phyloP scores from a whole-genome alignment of 805 yeast genomes.

The Tanozyma kutaoensis region DNA sequence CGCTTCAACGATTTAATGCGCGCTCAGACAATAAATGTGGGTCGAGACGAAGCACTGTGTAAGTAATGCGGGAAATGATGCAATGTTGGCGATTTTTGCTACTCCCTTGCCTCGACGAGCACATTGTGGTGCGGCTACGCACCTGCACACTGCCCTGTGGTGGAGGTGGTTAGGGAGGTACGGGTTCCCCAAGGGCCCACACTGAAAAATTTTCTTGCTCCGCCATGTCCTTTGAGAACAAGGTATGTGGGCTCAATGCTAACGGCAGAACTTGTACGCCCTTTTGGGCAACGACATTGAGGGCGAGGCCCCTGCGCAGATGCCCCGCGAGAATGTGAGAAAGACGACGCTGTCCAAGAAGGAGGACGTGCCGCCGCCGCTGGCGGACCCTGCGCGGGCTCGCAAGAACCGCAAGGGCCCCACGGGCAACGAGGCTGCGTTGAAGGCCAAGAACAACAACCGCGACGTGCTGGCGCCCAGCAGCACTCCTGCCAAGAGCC shows the following conservation, averaged over 20 bases:
- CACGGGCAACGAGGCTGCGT: slow-evolving; percentile 83
- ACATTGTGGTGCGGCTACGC: too few species aligned
- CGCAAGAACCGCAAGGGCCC: slow-evolving; percentile 56
- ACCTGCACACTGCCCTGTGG: too few species aligned
- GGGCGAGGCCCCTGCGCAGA: slow-evolving; percentile 46
- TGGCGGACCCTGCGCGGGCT: slow-evolving; percentile 71
- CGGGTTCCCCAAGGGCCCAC: too few species aligned
- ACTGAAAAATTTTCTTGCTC: slow-evolving; percentile 8
- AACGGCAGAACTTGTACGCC: slow-evolving; percentile 58
- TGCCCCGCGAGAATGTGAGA: slow-evolving; percentile 71
- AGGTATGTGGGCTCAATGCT: slow-evolving; percentile 20
- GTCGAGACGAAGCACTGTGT: too few species aligned
- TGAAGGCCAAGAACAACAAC: slow-evolving; percentile 51
- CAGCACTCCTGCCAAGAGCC: slow-evolving; percentile 37
- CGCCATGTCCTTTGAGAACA: slow-evolving; percentile 33
- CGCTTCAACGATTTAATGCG: too few species aligned
- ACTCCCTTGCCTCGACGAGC: too few species aligned
- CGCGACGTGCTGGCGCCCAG: slow-evolving; percentile 47
- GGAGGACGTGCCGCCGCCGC: slow-evolving; percentile 68
- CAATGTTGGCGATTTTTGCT: too few species aligned
- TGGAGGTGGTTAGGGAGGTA: too few species aligned
- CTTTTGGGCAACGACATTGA: slow-evolving; percentile 84
- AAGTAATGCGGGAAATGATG: too few species aligned
- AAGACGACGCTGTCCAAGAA: slow-evolving; percentile 77
- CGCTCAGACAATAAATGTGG: too few species aligned